A percentile compares a stretch with the other conserved stretches of the same genome.
phyloP scores from a whole-genome alignment of 2,329 filamentous ascomycete genomes.

The Penicillium sp. region DNA sequence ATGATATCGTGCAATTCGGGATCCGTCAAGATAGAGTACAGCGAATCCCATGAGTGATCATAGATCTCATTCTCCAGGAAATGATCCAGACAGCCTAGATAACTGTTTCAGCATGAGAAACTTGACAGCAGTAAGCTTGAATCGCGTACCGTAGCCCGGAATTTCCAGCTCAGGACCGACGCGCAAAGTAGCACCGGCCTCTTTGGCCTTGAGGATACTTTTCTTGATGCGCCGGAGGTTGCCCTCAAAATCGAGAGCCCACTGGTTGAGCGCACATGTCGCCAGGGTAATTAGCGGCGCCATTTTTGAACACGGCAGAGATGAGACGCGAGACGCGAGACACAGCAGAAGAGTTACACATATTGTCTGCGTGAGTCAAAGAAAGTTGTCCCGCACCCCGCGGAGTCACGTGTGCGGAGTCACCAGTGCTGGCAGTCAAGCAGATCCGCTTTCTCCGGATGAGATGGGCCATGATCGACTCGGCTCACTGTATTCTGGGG shows the following conservation, averaged over 20 bases:
- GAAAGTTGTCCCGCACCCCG: neutral
- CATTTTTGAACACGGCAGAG: constrained; percentile 14
- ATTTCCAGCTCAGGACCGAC: constrained; percentile 61
- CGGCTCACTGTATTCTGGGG: no score
- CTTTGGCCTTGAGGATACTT: constrained; percentile 65
- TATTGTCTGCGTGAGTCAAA: constrained; percentile 9
- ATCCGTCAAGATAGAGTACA: constrained; percentile 64
- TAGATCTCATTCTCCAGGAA: constrained; percentile 64
- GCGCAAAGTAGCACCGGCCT: constrained; percentile 64
- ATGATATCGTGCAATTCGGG: constrained; percentile 67
- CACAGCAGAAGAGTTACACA: constrained; percentile 1
- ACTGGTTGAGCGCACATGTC: constrained; percentile 44
- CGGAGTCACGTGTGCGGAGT: constrained; percentile 3
- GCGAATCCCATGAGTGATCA: constrained; percentile 65
- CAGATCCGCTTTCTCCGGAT: neutral
- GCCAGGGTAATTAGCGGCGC: neutral
- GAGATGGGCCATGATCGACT: no score
- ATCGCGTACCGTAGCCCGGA: constrained; percentile 45
- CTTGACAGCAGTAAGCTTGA: neutral
- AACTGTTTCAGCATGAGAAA: neutral
- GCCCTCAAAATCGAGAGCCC: constrained; percentile 65
- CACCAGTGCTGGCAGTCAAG: neutral
- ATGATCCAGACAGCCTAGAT: constrained; percentile 66
- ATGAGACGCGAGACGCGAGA: constrained; percentile 7
- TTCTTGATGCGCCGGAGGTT: constrained; percentile 68